These are phyloP conservation scores for Daphne laureola DNA, from an alignment of 441 rosid species.

Conservation along the genomic window DNA sequence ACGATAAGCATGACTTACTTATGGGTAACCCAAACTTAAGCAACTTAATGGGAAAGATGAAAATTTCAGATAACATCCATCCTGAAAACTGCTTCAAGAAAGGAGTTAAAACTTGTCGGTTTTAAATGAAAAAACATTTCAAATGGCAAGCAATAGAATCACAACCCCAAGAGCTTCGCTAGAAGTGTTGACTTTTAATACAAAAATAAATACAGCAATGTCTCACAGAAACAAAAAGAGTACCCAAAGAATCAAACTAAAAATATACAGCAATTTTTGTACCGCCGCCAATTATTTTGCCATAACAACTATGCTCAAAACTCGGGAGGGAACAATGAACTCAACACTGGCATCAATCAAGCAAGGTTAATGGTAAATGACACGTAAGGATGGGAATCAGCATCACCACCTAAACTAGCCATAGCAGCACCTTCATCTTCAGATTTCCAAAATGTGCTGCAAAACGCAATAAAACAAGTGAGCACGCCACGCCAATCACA, in stretches of 20 bases:
- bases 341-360: constrained; percentile 16
- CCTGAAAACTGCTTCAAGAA: too few relatives aligned
- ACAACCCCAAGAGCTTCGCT: constrained; percentile 11
- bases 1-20: too few relatives aligned
- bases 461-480: constrained; percentile 7
- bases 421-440: constrained; percentile 76
- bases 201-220: constrained; percentile 6
- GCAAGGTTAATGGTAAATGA: constrained; percentile 67
- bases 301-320: constrained; percentile 17
- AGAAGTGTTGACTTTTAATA: constrained; percentile 10
- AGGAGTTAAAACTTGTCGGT: too few relatives aligned
- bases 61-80: too few relatives aligned
- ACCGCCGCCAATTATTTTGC: constrained; percentile 21
- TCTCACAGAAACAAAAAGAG: constrained; percentile 20
- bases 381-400: constrained; percentile 73
- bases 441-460: constrained; percentile 88
- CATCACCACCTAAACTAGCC: constrained; percentile 79
- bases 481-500: too few relatives aligned
- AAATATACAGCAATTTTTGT: constrained; percentile 31
- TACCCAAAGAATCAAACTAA: constrained; percentile 34
- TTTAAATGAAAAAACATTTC: too few relatives aligned
- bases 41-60: too few relatives aligned
- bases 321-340: constrained; percentile 4
- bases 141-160: too few relatives aligned
- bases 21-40: too few relatives aligned